phyloP scores from a whole-genome alignment of 2,329 filamentous ascomycete species.

The Cercospora janseana region DNA sequence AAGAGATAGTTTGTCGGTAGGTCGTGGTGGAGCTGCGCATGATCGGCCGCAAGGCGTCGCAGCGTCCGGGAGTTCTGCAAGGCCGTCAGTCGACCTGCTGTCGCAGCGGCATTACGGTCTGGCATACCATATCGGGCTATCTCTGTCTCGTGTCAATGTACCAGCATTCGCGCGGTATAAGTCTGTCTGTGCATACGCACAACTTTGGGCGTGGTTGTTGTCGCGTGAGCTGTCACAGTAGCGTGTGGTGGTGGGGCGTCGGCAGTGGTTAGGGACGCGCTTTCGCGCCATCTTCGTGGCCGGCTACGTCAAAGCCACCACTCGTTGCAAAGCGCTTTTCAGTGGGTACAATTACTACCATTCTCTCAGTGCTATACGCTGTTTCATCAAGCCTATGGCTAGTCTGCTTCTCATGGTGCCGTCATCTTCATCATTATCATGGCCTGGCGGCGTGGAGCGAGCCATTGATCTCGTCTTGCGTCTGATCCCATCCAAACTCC shows the following conservation, averaged over 20 bases:
- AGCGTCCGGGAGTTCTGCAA: conserved; percentile 50
- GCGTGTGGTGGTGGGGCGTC: background rate
- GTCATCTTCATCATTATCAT: conserved; percentile 4
- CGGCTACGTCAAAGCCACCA: background rate
- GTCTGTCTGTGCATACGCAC: conserved; percentile 3
- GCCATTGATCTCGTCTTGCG: background rate
- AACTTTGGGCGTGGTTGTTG: background rate
- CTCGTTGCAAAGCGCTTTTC: background rate
- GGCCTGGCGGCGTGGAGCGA: background rate
- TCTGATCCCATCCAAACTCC: conserved; percentile 3
- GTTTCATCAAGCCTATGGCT: conserved; percentile 1
- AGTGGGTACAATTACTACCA: conserved; percentile 1
- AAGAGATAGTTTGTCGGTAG: conserved; percentile 64
- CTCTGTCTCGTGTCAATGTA: conserved; percentile 2
- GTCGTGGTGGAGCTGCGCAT: conserved; percentile 55
- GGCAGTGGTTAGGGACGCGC: background rate
- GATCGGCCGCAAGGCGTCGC: conserved; percentile 60
- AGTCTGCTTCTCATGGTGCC: background rate
- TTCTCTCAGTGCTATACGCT: background rate
- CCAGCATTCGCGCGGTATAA: conserved; percentile 1
- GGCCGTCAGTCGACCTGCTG: background rate
- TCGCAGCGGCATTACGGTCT: background rate
- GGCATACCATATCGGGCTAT: conserved; percentile 12
- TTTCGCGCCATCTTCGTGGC: conserved; percentile 1
- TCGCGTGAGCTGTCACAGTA: conserved; percentile 9